Percentiles rank a stretch among this genome's conserved stretches.
Conservation (phyloP, 176 grass and related monocot species). For the Carex parvula region DNA sequence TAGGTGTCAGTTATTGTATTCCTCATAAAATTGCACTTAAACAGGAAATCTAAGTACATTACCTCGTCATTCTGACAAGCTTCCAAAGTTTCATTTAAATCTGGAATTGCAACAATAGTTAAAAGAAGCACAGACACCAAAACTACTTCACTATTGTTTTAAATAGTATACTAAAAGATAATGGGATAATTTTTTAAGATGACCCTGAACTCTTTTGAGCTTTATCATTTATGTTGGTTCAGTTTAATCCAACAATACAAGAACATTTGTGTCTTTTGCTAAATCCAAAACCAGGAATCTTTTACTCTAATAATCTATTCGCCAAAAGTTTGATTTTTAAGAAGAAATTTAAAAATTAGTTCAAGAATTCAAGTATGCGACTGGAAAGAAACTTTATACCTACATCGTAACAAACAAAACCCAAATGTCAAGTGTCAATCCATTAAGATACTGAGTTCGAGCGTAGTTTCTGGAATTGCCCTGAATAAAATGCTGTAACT, state of each 20-base stretch:
- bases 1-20: neutral
- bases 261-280: neutral
- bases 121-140: constrained; percentile 1
- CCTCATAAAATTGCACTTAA: neutral
- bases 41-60: neutral
- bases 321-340: neutral
- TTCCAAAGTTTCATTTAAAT: constrained; percentile 58
- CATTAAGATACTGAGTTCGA: neutral
- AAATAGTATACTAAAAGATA: constrained; percentile 8
- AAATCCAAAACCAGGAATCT: neutral
- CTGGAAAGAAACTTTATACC: neutral
- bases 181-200: neutral
- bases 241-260: neutral
- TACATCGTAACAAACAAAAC: neutral
- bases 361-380: neutral
- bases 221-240: neutral
- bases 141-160: neutral
- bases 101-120: constrained; percentile 35
- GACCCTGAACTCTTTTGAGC: neutral
- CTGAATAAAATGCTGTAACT: neutral
- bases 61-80: constrained; percentile 79
- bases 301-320: neutral
- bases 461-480: neutral
- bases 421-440: neutral
- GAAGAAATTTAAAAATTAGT: neutral